Conservation (phyloP, 805 yeast genomes). For the Starmerella potacharoeniae region DNA sequence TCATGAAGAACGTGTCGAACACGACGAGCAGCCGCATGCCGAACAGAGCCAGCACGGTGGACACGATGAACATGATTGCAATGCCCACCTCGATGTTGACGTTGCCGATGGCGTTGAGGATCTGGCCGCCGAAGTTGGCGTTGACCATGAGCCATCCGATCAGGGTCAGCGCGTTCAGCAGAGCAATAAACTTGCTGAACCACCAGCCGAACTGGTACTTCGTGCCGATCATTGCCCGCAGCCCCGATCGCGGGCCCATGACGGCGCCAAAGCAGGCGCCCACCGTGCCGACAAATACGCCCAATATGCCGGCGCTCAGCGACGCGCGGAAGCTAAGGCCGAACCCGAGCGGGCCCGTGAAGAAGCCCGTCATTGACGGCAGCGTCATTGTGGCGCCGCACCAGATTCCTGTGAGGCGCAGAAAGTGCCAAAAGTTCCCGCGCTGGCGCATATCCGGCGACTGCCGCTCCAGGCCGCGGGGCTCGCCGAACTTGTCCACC, state of each 20-base stretch:
- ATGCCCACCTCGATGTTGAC: slow-evolving; percentile 68
- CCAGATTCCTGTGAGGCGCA: slow-evolving; percentile 60
- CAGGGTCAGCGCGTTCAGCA: slow-evolving; percentile 62
- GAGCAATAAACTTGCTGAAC: slow-evolving; percentile 63
- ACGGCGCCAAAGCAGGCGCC: slow-evolving; percentile 74
- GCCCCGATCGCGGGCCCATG: slow-evolving; percentile 85
- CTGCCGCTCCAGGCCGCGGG: slow-evolving; percentile 69
- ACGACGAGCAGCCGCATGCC: slow-evolving; percentile 63
- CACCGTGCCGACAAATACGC: slow-evolving; percentile 56
- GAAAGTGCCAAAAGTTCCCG: slow-evolving; percentile 20
- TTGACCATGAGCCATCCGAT: slow-evolving; percentile 94
- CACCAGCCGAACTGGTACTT: slow-evolving; percentile 77
- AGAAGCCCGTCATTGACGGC: slow-evolving; percentile 79
- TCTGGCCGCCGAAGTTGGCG: slow-evolving; percentile 79
- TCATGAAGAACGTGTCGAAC: slow-evolving; percentile 55
- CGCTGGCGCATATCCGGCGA: slow-evolving; percentile 46
- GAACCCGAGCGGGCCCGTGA: slow-evolving; percentile 61
- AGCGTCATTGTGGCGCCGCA: slow-evolving; percentile 75
- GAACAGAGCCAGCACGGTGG: slow-evolving; percentile 58
- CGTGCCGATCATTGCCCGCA: slow-evolving; percentile 78
- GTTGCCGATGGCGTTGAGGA: slow-evolving; percentile 52
- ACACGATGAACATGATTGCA: slow-evolving; percentile 50
- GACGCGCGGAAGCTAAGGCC: slow-evolving; percentile 58
- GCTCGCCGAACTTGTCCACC: slow-evolving; percentile 51
- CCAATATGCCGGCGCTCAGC: slow-evolving; percentile 49